Percentiles rank a stretch among this genome's conserved stretches.
Conservation (phyloP, 257 asterid genomes). For the Rauvolfia tetraphylla region DNA sequence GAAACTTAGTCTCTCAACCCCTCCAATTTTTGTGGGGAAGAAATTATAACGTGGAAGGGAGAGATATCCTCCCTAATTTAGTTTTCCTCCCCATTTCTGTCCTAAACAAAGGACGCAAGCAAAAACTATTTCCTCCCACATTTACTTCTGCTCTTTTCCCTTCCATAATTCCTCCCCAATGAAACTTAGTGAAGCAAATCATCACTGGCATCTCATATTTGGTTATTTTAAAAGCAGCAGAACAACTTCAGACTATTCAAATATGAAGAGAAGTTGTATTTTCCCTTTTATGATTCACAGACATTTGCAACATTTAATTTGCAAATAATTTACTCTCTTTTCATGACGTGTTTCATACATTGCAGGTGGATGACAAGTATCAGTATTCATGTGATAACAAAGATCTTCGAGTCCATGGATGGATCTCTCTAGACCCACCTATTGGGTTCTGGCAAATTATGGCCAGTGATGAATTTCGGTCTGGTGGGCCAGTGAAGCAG, state of each 20-base stretch:
- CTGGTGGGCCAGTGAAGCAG: conserved; percentile 76
- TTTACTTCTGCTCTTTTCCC: background rate
- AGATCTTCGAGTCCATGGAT: conserved; percentile 66
- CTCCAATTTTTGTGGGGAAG: background rate
- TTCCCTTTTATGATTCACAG: background rate
- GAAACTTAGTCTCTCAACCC: background rate
- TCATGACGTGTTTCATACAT: conserved; percentile 4
- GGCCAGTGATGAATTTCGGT: conserved; percentile 58
- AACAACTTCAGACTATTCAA: background rate
- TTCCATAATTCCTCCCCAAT: background rate
- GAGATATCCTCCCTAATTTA: background rate
- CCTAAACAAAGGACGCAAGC: background rate
- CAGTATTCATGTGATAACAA: conserved; percentile 60
- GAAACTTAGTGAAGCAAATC: background rate
- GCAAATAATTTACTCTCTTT: background rate
- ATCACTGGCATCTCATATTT: no score
- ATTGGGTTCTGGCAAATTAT: conserved; percentile 74
- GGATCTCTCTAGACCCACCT: conserved; percentile 60
- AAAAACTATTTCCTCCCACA: background rate
- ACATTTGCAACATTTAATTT: background rate
- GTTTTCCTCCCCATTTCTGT: background rate
- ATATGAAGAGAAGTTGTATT: background rate
- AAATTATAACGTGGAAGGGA: background rate
- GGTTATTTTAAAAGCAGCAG: background rate
- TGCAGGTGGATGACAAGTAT: conserved; percentile 78